These are phyloP conservation scores for Rhizomucor pusillus DNA, from an alignment of 371 early-diverging fungal genomes.

Conservation along the genomic window DNA sequence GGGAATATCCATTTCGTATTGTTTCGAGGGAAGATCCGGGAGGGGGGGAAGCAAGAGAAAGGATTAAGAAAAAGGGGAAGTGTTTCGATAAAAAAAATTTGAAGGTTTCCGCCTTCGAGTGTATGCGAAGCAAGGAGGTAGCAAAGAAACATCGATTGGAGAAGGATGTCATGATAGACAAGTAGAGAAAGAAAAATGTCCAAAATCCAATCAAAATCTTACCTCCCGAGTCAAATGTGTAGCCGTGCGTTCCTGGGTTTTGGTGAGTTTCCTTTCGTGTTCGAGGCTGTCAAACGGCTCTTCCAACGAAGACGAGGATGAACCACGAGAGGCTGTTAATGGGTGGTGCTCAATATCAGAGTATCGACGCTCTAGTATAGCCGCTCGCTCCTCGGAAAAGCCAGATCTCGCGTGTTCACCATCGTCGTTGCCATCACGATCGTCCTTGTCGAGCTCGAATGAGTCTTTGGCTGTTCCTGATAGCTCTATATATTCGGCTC, in stretches of 20 bases:
- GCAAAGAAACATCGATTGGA: too few relatives aligned
- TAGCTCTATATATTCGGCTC: slow-evolving; percentile 27
- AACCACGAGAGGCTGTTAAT: background rate
- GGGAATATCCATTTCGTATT: slow-evolving; percentile 1
- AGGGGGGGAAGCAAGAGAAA: background rate
- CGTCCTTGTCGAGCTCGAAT: background rate
- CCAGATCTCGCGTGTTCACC: slow-evolving; percentile 22
- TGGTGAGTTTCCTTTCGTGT: background rate
- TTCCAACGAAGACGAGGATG: background rate
- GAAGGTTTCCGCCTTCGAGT: background rate
- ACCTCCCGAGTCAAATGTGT: slow-evolving; percentile 1
- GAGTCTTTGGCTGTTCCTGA: slow-evolving; percentile 7
- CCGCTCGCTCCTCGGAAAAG: slow-evolving; percentile 7
- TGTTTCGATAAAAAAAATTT: background rate
- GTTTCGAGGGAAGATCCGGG: too few relatives aligned
- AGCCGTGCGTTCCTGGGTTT: slow-evolving; percentile 1
- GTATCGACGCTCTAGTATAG: slow-evolving; percentile 6
- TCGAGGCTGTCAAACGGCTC: background rate
- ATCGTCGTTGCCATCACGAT: slow-evolving; percentile 10
- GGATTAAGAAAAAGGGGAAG: slow-evolving; percentile 1
- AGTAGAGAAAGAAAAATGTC: background rate
- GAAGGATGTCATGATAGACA: background rate
- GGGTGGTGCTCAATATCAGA: slow-evolving; percentile 2
- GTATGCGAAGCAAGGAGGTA: too few relatives aligned
- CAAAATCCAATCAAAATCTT: background rate